Percentiles rank a stretch among this genome's conserved stretches.
Evolutionary conservation across 1,139 yeast genomes (phyloP).

Genomic region (Candida sp.): DNA sequence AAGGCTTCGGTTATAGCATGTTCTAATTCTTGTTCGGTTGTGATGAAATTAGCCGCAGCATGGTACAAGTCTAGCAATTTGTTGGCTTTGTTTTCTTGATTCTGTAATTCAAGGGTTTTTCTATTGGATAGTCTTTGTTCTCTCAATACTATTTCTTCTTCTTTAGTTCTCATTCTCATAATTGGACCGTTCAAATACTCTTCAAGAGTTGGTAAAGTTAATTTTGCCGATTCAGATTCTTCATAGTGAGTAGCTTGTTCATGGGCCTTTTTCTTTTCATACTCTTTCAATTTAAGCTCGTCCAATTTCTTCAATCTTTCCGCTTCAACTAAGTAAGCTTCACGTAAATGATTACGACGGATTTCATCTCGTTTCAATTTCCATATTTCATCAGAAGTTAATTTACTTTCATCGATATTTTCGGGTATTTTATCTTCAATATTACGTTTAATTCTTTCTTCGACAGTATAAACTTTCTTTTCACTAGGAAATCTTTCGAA

Average conservation of each 20-base stretch:
- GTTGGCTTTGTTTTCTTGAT: constrained; percentile 46
- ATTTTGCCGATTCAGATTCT: constrained; percentile 51
- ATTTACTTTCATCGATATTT: constrained; percentile 26
- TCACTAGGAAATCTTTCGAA: constrained; percentile 41
- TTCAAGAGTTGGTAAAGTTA: constrained; percentile 82
- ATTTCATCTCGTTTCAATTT: constrained; percentile 58
- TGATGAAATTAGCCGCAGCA: constrained; percentile 60
- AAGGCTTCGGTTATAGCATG: constrained; percentile 57
- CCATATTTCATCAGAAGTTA: constrained; percentile 51
- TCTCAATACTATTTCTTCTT: constrained; percentile 49
- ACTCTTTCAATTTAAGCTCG: constrained; percentile 25
- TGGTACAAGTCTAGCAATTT: constrained; percentile 70
- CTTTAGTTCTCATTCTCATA: constrained; percentile 68
- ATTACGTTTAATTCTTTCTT: constrained; percentile 51
- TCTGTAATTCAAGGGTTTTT: constrained; percentile 26
- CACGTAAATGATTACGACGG: constrained; percentile 69
- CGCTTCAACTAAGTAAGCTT: constrained; percentile 64
- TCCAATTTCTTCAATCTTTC: constrained; percentile 42
- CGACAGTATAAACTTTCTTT: constrained; percentile 55
- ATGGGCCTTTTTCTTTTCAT: constrained; percentile 22
- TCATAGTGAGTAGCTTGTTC: constrained; percentile 26
- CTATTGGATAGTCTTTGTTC: constrained; percentile 40
- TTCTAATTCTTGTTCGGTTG: constrained; percentile 62
- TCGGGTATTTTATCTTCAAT: constrained; percentile 43
- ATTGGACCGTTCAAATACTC: constrained; percentile 64